Evolutionary conservation across 2,329 filamentous ascomycete species (phyloP).

Genomic region (Pseudogymnoascus verrucosus): DNA sequence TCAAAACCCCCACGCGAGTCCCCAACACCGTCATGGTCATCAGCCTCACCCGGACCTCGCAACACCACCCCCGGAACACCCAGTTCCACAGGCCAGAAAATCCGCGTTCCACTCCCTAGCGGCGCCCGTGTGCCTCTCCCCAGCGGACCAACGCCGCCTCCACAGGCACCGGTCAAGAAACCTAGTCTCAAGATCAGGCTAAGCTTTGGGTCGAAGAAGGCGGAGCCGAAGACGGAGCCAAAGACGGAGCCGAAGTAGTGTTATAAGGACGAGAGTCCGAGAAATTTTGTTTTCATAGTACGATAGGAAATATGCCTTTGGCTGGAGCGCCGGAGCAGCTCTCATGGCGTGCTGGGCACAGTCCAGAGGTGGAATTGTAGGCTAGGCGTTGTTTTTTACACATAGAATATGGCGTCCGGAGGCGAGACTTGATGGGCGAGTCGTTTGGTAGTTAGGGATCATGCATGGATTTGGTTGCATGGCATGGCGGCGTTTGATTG

Average conservation of each 20-base stretch:
- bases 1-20: not conserved
- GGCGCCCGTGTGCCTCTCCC: slow-evolving; percentile 9
- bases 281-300: slow-evolving; percentile 2
- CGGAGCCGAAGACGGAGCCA: not conserved
- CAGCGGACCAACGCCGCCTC: not conserved
- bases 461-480: slow-evolving; percentile 7
- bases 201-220: not conserved
- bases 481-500: slow-evolving; percentile 6
- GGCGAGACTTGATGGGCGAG: slow-evolving; percentile 1
- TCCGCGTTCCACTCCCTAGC: not conserved
- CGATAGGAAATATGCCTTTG: slow-evolving; percentile 1
- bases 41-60: not conserved
- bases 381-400: slow-evolving; percentile 6
- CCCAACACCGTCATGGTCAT: not conserved
- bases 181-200: slow-evolving; percentile 8
- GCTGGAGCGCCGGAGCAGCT: not conserved
- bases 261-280: not conserved
- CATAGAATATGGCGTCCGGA: slow-evolving; percentile 5
- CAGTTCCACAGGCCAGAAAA: not conserved
- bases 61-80: slow-evolving; percentile 4
- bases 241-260: not conserved
- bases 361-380: slow-evolving; percentile 3
- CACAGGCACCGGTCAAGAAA: not conserved
- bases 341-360: not conserved
- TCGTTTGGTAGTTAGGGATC: not conserved